Conservation (phyloP, 2,329 filamentous ascomycete species). For the Calonectria henricotiae region DNA sequence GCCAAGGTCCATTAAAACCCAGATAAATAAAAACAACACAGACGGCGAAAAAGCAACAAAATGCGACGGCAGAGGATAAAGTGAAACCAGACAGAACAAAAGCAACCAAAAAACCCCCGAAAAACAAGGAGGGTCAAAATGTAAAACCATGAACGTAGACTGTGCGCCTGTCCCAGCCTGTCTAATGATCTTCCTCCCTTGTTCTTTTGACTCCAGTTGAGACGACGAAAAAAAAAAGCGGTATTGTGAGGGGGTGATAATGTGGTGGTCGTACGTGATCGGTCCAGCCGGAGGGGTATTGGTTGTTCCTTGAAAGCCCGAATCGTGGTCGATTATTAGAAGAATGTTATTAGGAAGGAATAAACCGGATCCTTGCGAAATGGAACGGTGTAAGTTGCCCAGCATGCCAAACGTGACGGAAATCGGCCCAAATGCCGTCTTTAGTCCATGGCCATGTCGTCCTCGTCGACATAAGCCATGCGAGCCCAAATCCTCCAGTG, state of each 20-base stretch:
- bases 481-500: slow-evolving; percentile 93
- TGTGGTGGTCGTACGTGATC: slow-evolving; percentile 31
- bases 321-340: slow-evolving; percentile 45
- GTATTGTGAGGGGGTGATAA: slow-evolving; percentile 16
- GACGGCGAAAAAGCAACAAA: slow-evolving; percentile 32
- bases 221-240: slow-evolving; percentile 25
- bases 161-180: slow-evolving; percentile 36
- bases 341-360: slow-evolving; percentile 41
- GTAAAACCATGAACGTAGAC: slow-evolving; percentile 35
- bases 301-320: slow-evolving; percentile 32
- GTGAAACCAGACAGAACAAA: slow-evolving; percentile 14
- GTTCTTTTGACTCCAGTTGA: slow-evolving; percentile 36
- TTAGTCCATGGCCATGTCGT: slow-evolving; percentile 58
- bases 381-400: slow-evolving; percentile 2
- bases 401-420: slow-evolving; percentile 4
- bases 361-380: slow-evolving; percentile 37
- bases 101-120: slow-evolving; percentile 29
- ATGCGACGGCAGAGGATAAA: slow-evolving; percentile 29
- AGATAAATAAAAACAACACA: slow-evolving; percentile 29
- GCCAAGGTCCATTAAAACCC: slow-evolving; percentile 28
- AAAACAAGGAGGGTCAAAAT: slow-evolving; percentile 31
- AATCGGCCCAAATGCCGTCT: not conserved
- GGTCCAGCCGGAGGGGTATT: slow-evolving; percentile 41
- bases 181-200: slow-evolving; percentile 31
- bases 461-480: slow-evolving; percentile 76